phyloP scores from a whole-genome alignment of 2,329 filamentous ascomycete species.

The Cladosporium phlei region DNA sequence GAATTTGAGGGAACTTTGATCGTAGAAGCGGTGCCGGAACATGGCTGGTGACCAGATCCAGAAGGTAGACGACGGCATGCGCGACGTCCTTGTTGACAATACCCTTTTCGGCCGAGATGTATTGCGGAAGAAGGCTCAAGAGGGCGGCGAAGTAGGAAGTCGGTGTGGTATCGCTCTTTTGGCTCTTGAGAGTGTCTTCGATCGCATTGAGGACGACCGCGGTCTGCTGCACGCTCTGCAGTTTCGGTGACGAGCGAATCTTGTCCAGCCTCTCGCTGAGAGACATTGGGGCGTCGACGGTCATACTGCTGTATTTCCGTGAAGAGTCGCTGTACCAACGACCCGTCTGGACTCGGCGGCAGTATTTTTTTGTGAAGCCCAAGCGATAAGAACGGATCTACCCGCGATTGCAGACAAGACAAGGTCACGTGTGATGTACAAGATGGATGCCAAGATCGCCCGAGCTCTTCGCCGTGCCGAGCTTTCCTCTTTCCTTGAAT shows the following conservation, averaged over 20 bases:
- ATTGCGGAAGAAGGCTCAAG: conserved; percentile 77
- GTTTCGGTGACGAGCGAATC: conserved; percentile 85
- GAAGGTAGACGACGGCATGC: conserved; percentile 85
- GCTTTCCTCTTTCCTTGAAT: not conserved
- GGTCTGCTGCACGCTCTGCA: conserved; percentile 91
- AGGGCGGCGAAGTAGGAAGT: conserved; percentile 97
- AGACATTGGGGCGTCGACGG: conserved; percentile 40
- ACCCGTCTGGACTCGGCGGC: not conserved
- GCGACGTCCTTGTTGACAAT: conserved; percentile 76
- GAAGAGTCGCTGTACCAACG: conserved; percentile 1
- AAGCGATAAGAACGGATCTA: not conserved
- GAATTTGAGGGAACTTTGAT: conserved; percentile 91
- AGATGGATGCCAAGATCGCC: too few species aligned
- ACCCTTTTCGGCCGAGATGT: conserved; percentile 57
- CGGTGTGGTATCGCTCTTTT: conserved; percentile 75
- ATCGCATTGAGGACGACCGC: conserved; percentile 84
- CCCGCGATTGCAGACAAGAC: not conserved
- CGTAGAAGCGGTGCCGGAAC: conserved; percentile 82
- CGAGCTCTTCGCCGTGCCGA: not conserved
- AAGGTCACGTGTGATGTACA: not conserved
- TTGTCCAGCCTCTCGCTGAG: conserved; percentile 92
- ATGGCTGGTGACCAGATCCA: conserved; percentile 84
- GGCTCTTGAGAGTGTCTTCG: conserved; percentile 85
- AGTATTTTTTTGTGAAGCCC: conserved; percentile 8
- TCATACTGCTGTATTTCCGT: conserved; percentile 9